phyloP scores from a whole-genome alignment of 345 rosid species.

The Toxicodendron radicans region DNA sequence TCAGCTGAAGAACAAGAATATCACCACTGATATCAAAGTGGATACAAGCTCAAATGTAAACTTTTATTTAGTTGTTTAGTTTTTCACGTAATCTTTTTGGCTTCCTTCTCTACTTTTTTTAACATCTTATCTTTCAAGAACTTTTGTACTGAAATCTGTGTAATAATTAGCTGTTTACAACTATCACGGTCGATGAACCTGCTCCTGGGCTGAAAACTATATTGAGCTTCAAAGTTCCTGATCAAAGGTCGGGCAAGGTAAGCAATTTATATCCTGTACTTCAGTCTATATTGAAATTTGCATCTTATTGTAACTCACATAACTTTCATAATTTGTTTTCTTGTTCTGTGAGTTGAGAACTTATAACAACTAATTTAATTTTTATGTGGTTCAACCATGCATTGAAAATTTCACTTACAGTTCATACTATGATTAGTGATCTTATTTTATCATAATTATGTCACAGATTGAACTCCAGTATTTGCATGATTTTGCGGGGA shows the following conservation, averaged over 20 bases:
- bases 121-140: neutral
- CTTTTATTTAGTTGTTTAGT: neutral
- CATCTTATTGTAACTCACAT: neutral
- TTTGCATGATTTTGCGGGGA: slow-evolving; percentile 82
- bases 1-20: slow-evolving; percentile 86
- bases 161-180: slow-evolving; percentile 60
- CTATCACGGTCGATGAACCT: slow-evolving; percentile 81
- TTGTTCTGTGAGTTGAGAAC: neutral
- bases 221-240: slow-evolving; percentile 79
- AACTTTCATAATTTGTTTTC: neutral
- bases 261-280: neutral
- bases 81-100: neutral
- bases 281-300: neutral
- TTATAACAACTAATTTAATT: neutral
- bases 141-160: neutral
- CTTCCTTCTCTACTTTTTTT: neutral
- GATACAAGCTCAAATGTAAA: slow-evolving; percentile 68
- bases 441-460: slow-evolving; percentile 12
- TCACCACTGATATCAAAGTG: slow-evolving; percentile 88
- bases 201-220: slow-evolving; percentile 88
- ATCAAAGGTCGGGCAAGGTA: slow-evolving; percentile 97
- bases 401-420: neutral
- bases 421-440: neutral
- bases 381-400: neutral
- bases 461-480: slow-evolving; percentile 84